Evolutionary conservation across 257 asterid genomes (phyloP).

Genomic region (Gentiana straminea): DNA sequence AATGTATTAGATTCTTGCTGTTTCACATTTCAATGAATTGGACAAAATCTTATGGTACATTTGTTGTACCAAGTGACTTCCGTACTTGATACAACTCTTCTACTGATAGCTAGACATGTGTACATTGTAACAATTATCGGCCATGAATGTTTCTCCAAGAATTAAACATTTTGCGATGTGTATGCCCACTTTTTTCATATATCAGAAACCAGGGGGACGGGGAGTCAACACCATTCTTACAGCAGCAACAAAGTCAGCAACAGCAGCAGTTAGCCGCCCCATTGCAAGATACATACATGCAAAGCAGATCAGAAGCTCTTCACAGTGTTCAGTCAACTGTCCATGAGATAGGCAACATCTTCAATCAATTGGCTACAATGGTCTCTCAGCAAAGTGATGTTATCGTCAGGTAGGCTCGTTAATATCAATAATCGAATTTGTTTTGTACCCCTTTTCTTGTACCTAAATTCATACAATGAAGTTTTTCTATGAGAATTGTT

Average conservation of each 20-base stretch:
- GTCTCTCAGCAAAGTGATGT: slow-evolving; percentile 87
- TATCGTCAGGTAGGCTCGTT: slow-evolving; percentile 50
- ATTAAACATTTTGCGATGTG: no score
- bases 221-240: slow-evolving; percentile 75
- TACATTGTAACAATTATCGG: no score
- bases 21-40: no score
- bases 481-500: no score
- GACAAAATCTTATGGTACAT: no score
- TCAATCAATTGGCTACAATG: slow-evolving; percentile 87
- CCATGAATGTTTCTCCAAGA: no score
- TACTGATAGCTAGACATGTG: no score
- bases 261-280: slow-evolving; percentile 78
- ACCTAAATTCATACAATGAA: no score
- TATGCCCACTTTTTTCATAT: not conserved
- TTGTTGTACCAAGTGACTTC: no score
- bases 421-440: not conserved
- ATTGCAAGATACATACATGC: slow-evolving; percentile 56
- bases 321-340: slow-evolving; percentile 87
- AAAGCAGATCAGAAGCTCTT: slow-evolving; percentile 61
- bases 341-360: slow-evolving; percentile 69
- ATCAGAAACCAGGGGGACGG: slow-evolving; percentile 64
- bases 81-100: no score
- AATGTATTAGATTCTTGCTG: no score
- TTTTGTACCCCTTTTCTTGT: not conserved
- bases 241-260: slow-evolving; percentile 69